A percentile compares a stretch with the other conserved stretches of the same genome.
Evolutionary conservation across 495 filamentous ascomycete species (phyloP).

Genomic region (Podospora conica): DNA sequence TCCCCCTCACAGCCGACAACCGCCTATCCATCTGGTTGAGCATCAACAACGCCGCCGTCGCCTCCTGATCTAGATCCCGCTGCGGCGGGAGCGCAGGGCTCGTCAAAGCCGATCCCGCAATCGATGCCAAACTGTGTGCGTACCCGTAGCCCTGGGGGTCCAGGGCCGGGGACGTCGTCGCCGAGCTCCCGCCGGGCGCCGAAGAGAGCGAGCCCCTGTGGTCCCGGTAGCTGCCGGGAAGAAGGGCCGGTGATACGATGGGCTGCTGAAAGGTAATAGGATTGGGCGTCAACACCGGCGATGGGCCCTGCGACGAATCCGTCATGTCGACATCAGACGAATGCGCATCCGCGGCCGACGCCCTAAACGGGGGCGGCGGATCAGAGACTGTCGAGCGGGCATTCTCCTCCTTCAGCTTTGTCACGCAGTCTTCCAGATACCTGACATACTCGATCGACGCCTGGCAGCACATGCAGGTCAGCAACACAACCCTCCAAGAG

Average conservation of each 20-base stretch:
- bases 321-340: conserved; percentile 47
- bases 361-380: conserved; percentile 14
- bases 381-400: conserved; percentile 12
- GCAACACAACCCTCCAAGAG: background rate
- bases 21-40: conserved; percentile 58
- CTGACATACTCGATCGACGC: conserved; percentile 95
- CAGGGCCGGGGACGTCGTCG: conserved; percentile 43
- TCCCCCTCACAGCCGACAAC: conserved; percentile 40
- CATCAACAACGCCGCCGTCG: conserved; percentile 74
- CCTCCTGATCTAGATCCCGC: conserved; percentile 63
- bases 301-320: conserved; percentile 29
- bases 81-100: conserved; percentile 45
- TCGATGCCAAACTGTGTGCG: conserved; percentile 24
- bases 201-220: conserved; percentile 45
- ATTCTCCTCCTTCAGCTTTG: conserved; percentile 62
- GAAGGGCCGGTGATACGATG: conserved; percentile 44
- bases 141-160: conserved; percentile 33
- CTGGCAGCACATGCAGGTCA: conserved; percentile 36
- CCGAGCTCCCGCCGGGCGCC: conserved; percentile 38
- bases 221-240: conserved; percentile 31
- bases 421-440: conserved; percentile 86
- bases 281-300: conserved; percentile 29
- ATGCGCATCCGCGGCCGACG: conserved; percentile 4
- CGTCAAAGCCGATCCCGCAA: conserved; percentile 39
- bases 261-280: conserved; percentile 32